Percentiles rank a stretch among this genome's conserved stretches.
These are phyloP conservation scores for Aspergillus bombycis DNA, from an alignment of 2,329 filamentous ascomycete genomes.

Conservation along the genomic window DNA sequence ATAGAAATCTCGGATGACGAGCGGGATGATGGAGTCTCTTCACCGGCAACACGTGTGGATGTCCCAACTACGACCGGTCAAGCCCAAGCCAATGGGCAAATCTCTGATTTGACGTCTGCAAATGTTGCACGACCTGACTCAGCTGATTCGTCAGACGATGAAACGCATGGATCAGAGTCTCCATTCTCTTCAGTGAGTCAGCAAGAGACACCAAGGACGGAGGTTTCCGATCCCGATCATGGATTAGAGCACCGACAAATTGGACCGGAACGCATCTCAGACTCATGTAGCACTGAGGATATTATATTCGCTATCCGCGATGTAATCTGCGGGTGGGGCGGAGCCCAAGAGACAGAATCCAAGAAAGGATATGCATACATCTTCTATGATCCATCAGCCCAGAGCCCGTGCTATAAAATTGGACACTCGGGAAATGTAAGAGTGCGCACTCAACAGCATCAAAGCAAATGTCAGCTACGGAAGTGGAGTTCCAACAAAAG, in stretches of 20 bases:
- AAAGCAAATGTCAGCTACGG: conserved; percentile 12
- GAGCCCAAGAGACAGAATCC: too few species aligned
- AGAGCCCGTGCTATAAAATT: conserved; percentile 16
- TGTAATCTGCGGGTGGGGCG: neutral
- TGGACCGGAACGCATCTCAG: neutral
- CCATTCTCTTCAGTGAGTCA: neutral
- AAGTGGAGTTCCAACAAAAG: conserved; percentile 2
- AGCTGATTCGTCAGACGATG: neutral
- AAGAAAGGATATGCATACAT: conserved; percentile 13
- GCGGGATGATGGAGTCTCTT: neutral
- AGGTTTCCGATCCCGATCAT: neutral
- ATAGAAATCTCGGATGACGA: neutral
- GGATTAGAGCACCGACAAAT: neutral
- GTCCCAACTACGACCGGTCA: neutral
- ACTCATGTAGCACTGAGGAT: neutral
- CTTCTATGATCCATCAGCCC: conserved; percentile 12
- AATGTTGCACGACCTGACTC: neutral
- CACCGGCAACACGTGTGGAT: neutral
- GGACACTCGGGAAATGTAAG: conserved; percentile 15
- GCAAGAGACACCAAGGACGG: neutral
- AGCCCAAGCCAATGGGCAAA: neutral
- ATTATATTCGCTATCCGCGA: neutral
- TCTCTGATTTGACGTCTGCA: too few species aligned
- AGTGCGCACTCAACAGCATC: conserved; percentile 11
- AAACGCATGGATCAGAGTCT: neutral